phyloP scores from a whole-genome alignment of 345 rosid species.

The Tarenaya hassleriana region DNA sequence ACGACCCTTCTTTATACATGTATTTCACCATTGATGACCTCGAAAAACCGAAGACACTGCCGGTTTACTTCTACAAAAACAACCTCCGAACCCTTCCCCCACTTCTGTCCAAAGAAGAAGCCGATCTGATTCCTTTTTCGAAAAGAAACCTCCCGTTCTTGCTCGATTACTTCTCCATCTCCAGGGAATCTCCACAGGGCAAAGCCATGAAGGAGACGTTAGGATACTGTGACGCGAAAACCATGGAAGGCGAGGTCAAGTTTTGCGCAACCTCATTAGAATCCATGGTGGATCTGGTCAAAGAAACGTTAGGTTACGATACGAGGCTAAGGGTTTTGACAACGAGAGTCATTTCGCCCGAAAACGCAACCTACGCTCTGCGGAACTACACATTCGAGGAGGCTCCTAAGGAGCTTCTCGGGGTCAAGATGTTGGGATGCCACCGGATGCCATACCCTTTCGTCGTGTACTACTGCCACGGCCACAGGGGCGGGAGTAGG shows the following conservation, averaged over 20 bases:
- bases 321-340: slow-evolving; percentile 33
- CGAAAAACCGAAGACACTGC: slow-evolving; percentile 34
- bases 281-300: slow-evolving; percentile 56
- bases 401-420: slow-evolving; percentile 30
- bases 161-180: slow-evolving; percentile 49
- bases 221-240: slow-evolving; percentile 37
- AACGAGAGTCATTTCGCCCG: slow-evolving; percentile 24
- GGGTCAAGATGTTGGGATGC: slow-evolving; percentile 39
- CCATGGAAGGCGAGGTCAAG: slow-evolving; percentile 44
- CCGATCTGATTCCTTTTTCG: slow-evolving; percentile 57
- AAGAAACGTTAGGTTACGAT: slow-evolving; percentile 33
- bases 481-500: slow-evolving; percentile 35
- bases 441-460: slow-evolving; percentile 65
- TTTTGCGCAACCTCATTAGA: slow-evolving; percentile 61
- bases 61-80: slow-evolving; percentile 34
- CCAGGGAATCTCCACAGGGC: slow-evolving; percentile 53
- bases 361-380: slow-evolving; percentile 18
- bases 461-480: slow-evolving; percentile 66
- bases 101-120: slow-evolving; percentile 51
- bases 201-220: slow-evolving; percentile 56
- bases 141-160: slow-evolving; percentile 39
- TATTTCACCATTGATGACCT: slow-evolving; percentile 50
- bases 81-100: slow-evolving; percentile 37
- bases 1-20: slow-evolving; percentile 40
- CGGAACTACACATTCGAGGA: slow-evolving; percentile 44